Evolutionary conservation across 257 asterid genomes (phyloP).

Genomic region (Gentiana dahurica): DNA sequence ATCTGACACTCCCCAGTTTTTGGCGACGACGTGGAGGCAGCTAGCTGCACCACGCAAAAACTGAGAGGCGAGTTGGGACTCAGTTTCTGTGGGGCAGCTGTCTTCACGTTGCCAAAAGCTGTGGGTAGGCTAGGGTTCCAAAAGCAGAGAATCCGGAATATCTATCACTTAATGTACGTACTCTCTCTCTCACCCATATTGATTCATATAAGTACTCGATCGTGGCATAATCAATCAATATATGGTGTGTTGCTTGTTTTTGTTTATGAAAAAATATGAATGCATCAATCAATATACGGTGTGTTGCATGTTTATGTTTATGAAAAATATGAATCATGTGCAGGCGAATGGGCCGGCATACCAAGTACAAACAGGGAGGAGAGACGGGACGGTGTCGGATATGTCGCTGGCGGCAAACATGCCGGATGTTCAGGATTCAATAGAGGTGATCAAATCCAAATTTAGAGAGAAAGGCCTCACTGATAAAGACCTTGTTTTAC

Average conservation of each 20-base stretch:
- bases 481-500: constrained; percentile 56
- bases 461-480: constrained; percentile 51
- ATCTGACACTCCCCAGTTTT: not conserved
- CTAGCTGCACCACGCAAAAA: no score
- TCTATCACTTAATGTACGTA: no score
- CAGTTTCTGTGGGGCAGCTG: no score
- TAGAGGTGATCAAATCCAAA: constrained; percentile 41
- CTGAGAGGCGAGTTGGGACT: no score
- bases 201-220: no score
- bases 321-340: not conserved
- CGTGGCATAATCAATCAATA: not conserved
- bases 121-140: no score
- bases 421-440: constrained; percentile 65
- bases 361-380: constrained; percentile 64
- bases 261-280: no score
- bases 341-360: constrained; percentile 60
- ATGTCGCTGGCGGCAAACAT: constrained; percentile 28
- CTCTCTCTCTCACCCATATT: no score
- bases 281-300: no score
- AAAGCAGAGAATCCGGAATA: no score
- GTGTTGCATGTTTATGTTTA: not conserved
- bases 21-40: no score
- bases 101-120: no score
- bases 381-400: constrained; percentile 60
- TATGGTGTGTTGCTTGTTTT: not conserved